Evolutionary conservation across 495 filamentous ascomycete species (phyloP), one percentile per base, ranked within the genome.

Genomic region (Hypoxylon subgilvum): DNA sequence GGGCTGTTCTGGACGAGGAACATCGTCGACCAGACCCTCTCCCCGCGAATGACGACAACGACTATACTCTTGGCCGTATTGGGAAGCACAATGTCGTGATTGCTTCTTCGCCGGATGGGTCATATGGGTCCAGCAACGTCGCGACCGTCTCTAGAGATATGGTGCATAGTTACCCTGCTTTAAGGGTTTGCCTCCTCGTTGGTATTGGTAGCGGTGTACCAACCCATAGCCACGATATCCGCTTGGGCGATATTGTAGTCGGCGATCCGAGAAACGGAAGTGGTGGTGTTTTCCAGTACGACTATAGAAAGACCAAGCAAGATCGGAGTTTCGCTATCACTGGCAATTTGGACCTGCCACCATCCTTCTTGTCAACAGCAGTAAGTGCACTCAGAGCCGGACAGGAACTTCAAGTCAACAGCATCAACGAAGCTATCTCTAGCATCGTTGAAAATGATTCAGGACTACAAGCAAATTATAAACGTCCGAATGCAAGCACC

Each of bases 131-230:
- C 12, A 56, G 46, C 6, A 65, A 66, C n/a, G 74, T 73, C 2
- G 68, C 74, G 1, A 47, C n/a, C 4, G 71, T 76, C 5, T 72
- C 64, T 1, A 68, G 34, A n/a, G 63, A 77, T 39, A 66, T 80
- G 78, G 39, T 68, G 5, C 60, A 65, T 3, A 78, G 52, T 22
- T 83, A 82, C 47, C 67, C 72, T 13, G 68, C 65, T 22, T 50
- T 82, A 12, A 52, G 69, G 12, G 55, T 77, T 48, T 53, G 67
- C 18, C 65, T 83, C 16, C 76, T 82, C 69, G 79, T 83, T 2
- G 79, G 78, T n/a, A 79, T 80, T 42, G 79, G 69, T 1, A 74
- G 76, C 10, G 78, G 75, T 8, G 69, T 71, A 4, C 75, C 77
- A 7, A 72, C 30, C 45, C 14, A 13, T n/a, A 57, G 60, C 5